Evolutionary conservation across 345 rosid species (phyloP).

Genomic region (Tarenaya hassleriana): DNA sequence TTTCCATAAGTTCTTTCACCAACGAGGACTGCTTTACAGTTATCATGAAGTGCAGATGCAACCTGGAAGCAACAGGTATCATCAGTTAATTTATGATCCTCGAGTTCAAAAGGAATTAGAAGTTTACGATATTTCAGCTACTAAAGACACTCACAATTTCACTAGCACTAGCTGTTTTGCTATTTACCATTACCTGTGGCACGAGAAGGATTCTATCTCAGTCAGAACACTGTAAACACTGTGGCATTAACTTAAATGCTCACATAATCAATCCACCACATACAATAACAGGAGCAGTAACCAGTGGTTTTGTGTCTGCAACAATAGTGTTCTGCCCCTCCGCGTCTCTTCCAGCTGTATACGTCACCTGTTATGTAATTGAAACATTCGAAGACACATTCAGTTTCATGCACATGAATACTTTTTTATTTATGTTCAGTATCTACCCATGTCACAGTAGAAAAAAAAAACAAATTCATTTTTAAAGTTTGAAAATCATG

Average conservation of each 20-base stretch:
- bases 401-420: slow-evolving; percentile 2
- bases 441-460: neutral
- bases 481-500: neutral
- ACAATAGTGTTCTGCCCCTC: slow-evolving; percentile 52
- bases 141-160: slow-evolving; percentile 63
- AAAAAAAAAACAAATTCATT: no score
- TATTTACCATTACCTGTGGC: slow-evolving; percentile 80
- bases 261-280: slow-evolving; percentile 35
- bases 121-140: neutral
- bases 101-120: slow-evolving; percentile 5
- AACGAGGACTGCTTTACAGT: slow-evolving; percentile 93
- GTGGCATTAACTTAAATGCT: slow-evolving; percentile 8
- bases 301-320: slow-evolving; percentile 59
- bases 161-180: slow-evolving; percentile 91
- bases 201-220: slow-evolving; percentile 9
- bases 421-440: no score
- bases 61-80: slow-evolving; percentile 45
- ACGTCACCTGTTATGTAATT: slow-evolving; percentile 52
- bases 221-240: neutral
- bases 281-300: slow-evolving; percentile 74
- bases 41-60: slow-evolving; percentile 97
- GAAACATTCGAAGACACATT: slow-evolving; percentile 1
- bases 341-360: slow-evolving; percentile 74
- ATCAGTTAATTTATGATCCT: neutral
- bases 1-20: slow-evolving; percentile 89